Evolutionary conservation across 257 asterid species (phyloP).

Genomic region (Solanum sejunctum): DNA sequence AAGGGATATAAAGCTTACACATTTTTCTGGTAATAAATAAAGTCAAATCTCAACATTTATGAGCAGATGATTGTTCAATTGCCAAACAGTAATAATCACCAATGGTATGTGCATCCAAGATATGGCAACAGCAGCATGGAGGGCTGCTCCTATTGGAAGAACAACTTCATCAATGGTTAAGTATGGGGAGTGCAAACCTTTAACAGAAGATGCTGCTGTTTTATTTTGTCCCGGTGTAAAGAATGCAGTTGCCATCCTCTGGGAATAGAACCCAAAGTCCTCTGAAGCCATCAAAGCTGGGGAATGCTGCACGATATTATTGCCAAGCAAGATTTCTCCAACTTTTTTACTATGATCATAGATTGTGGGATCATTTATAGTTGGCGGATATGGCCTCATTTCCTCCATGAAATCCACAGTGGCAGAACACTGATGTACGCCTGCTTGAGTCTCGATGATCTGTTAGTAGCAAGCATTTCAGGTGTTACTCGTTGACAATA

Average conservation of each 20-base stretch:
- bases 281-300: conserved; percentile 58
- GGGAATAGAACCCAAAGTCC: conserved; percentile 77
- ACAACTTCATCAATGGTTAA: conserved; percentile 48
- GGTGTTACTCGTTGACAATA: not conserved
- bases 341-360: conserved; percentile 55
- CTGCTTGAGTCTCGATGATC: conserved; percentile 71
- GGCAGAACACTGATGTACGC: conserved; percentile 58
- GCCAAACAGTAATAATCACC: not conserved
- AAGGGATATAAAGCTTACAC: not conserved
- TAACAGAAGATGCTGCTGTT: conserved; percentile 11
- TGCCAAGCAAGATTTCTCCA: conserved; percentile 55
- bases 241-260: conserved; percentile 52
- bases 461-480: conserved; percentile 10
- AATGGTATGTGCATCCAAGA: conserved; percentile 22
- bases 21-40: not conserved
- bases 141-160: conserved; percentile 72
- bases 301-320: conserved; percentile 17
- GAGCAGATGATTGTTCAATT: not conserved
- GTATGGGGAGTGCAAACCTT: conserved; percentile 51
- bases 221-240: conserved; percentile 47
- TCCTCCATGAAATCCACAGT: conserved; percentile 57
- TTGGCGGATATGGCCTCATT: conserved; percentile 45
- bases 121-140: conserved; percentile 75
- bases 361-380: conserved; percentile 40
- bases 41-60: not conserved